Percentiles rank a stretch among this genome's conserved stretches.
Evolutionary conservation across 2,329 filamentous ascomycete species (phyloP).

Genomic region (Trichoderma sp.): DNA sequence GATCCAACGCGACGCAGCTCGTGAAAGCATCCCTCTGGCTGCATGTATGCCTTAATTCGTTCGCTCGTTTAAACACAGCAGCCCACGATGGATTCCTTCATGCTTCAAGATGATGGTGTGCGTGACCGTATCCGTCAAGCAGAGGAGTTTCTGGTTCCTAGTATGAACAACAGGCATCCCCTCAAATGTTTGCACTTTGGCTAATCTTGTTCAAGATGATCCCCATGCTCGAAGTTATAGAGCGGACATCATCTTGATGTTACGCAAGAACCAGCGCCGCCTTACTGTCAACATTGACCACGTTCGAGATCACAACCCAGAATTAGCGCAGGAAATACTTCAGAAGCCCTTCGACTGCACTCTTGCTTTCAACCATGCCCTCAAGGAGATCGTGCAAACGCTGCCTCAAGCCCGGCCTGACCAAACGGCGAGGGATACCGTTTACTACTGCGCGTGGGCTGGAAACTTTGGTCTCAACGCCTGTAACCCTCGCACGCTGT

Average conservation of each 20-base stretch:
- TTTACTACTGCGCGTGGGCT: slow-evolving; percentile 97
- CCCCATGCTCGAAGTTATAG: slow-evolving; percentile 73
- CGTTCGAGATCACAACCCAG: slow-evolving; percentile 82
- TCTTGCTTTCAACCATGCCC: slow-evolving; percentile 84
- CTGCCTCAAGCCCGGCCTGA: slow-evolving; percentile 74
- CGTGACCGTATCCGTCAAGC: slow-evolving; percentile 83
- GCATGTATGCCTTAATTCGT: not conserved
- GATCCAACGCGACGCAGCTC: slow-evolving; percentile 10
- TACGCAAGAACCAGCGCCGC: slow-evolving; percentile 67
- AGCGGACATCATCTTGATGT: slow-evolving; percentile 81
- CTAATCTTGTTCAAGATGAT: slow-evolving; percentile 47
- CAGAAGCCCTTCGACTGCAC: slow-evolving; percentile 86
- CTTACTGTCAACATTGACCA: slow-evolving; percentile 83
- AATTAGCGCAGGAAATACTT: slow-evolving; percentile 78
- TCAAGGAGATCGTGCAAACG: slow-evolving; percentile 85
- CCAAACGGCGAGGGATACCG: slow-evolving; percentile 75
- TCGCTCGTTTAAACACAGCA: not conserved
- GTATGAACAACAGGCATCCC: slow-evolving; percentile 52
- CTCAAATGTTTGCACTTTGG: slow-evolving; percentile 1
- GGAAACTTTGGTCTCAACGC: slow-evolving; percentile 94
- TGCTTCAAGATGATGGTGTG: slow-evolving; percentile 82
- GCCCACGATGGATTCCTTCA: slow-evolving; percentile 68
- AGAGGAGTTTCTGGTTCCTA: slow-evolving; percentile 92
- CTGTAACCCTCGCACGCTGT: slow-evolving; percentile 91
- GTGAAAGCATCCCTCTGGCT: not conserved